A percentile compares a stretch with the other conserved stretches of the same genome.
phyloP scores from a whole-genome alignment of 2,329 filamentous ascomycete species.

The Botrytis deweyae region DNA sequence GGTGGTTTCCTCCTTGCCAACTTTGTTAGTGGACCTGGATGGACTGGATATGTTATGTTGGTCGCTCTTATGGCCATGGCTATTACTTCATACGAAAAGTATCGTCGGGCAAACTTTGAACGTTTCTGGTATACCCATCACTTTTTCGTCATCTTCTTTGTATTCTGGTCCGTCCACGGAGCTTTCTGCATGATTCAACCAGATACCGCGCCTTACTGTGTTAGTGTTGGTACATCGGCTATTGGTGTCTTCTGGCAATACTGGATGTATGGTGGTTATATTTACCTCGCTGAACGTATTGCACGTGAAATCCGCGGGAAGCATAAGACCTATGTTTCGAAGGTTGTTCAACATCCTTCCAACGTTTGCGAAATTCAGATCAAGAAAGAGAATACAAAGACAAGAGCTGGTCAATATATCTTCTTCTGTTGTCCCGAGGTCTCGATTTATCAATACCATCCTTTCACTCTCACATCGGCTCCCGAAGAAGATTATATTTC shows the following conservation, averaged over 20 bases:
- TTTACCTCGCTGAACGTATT: constrained; percentile 77
- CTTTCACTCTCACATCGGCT: constrained; percentile 81
- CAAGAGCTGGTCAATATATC: constrained; percentile 80
- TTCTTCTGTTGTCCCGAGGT: constrained; percentile 85
- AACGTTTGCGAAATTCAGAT: constrained; percentile 90
- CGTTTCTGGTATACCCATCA: constrained; percentile 91
- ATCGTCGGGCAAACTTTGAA: constrained; percentile 77
- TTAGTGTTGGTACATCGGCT: constrained; percentile 61
- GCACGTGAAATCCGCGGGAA: constrained; percentile 75
- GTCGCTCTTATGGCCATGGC: constrained; percentile 76
- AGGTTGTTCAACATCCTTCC: constrained; percentile 85
- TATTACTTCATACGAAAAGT: constrained; percentile 73
- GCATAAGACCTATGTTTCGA: constrained; percentile 83
- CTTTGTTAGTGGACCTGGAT: constrained; percentile 76
- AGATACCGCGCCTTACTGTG: constrained; percentile 76
- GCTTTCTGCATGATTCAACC: constrained; percentile 90
- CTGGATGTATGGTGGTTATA: constrained; percentile 81
- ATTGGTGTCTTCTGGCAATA: constrained; percentile 86
- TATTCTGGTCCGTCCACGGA: constrained; percentile 88
- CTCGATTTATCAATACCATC: constrained; percentile 85
- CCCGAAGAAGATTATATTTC: constrained; percentile 90
- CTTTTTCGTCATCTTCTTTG: constrained; percentile 83
- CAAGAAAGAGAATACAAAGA: constrained; percentile 85
- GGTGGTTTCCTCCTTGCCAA: constrained; percentile 77
- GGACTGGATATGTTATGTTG: constrained; percentile 85